Evolutionary conservation across 257 asterid genomes (phyloP).

Genomic region (Solanum ossicruentum): DNA sequence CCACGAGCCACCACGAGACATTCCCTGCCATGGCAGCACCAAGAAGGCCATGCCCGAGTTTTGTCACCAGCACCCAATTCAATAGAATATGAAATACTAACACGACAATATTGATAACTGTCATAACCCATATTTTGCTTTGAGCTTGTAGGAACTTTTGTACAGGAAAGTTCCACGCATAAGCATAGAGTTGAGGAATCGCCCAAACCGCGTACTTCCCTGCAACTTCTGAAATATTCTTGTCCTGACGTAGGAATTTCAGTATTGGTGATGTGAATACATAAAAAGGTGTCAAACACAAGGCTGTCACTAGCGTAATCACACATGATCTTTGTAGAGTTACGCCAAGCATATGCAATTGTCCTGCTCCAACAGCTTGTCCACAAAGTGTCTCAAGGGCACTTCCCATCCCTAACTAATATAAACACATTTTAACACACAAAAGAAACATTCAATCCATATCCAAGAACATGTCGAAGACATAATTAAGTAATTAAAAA

Average conservation of each 20-base stretch:
- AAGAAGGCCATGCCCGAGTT: constrained; percentile 37
- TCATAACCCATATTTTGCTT: constrained; percentile 83
- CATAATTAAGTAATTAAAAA: neutral
- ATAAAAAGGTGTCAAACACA: constrained; percentile 45
- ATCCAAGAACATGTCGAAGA: neutral
- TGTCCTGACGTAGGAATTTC: constrained; percentile 29
- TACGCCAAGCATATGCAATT: constrained; percentile 52
- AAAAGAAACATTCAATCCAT: neutral
- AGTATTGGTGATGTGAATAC: constrained; percentile 45
- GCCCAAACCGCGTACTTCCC: constrained; percentile 64
- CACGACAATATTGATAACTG: constrained; percentile 31
- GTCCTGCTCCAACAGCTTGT: constrained; percentile 78
- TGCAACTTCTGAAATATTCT: constrained; percentile 35
- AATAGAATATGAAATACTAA: constrained; percentile 49
- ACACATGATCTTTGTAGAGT: constrained; percentile 70
- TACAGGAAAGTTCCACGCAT: constrained; percentile 60
- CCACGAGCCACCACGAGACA: constrained; percentile 74
- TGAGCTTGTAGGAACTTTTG: constrained; percentile 85
- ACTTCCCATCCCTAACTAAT: constrained; percentile 91
- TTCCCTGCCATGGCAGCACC: constrained; percentile 89
- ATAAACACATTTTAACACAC: neutral
- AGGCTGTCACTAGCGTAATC: constrained; percentile 34
- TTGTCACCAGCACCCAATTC: constrained; percentile 52
- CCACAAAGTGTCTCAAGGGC: constrained; percentile 88
- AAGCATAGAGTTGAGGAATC: constrained; percentile 66